These are phyloP conservation scores for Pisolithus albus DNA, from an alignment of 768 basidiomycete genomes.

Conservation along the genomic window DNA sequence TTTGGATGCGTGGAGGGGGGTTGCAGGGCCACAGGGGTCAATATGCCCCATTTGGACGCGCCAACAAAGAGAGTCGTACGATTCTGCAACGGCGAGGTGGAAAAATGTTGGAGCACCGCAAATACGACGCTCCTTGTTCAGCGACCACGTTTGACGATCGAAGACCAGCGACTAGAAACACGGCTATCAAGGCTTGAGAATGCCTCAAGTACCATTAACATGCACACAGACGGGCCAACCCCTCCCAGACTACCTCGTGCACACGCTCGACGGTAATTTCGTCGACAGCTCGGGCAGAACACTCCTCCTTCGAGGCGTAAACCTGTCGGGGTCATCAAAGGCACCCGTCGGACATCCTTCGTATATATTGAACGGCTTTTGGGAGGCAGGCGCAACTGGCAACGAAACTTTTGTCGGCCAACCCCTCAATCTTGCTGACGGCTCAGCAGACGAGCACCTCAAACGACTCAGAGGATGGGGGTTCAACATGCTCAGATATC, in stretches of 20 bases:
- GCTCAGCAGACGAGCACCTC: constrained; percentile 79
- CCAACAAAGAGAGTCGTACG: too few relatives aligned
- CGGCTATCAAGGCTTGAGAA: constrained; percentile 1
- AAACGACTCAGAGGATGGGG: constrained; percentile 88
- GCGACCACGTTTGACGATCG: too few relatives aligned
- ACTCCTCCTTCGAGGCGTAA: constrained; percentile 87
- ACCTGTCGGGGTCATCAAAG: constrained; percentile 86
- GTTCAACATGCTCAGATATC: constrained; percentile 76
- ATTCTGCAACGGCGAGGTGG: too few relatives aligned
- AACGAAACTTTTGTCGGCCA: constrained; percentile 66
- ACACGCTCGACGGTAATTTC: constrained; percentile 63
- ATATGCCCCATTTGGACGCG: too few relatives aligned
- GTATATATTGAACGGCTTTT: constrained; percentile 66
- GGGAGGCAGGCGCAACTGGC: constrained; percentile 69
- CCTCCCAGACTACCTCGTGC: constrained; percentile 36
- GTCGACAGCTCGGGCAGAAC: constrained; percentile 71
- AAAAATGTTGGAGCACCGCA: too few relatives aligned
- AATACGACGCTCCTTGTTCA: too few relatives aligned
- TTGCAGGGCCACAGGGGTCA: too few relatives aligned
- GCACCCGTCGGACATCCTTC: constrained; percentile 69
- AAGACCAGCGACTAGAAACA: neutral
- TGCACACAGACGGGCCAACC: constrained; percentile 16
- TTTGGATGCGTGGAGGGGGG: too few relatives aligned
- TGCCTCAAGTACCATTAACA: constrained; percentile 16
- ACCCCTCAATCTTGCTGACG: constrained; percentile 81